Percentiles rank a stretch among this genome's conserved stretches.
phyloP scores from a whole-genome alignment of 2,329 filamentous ascomycete species.

The Monilinia aucupariae region DNA sequence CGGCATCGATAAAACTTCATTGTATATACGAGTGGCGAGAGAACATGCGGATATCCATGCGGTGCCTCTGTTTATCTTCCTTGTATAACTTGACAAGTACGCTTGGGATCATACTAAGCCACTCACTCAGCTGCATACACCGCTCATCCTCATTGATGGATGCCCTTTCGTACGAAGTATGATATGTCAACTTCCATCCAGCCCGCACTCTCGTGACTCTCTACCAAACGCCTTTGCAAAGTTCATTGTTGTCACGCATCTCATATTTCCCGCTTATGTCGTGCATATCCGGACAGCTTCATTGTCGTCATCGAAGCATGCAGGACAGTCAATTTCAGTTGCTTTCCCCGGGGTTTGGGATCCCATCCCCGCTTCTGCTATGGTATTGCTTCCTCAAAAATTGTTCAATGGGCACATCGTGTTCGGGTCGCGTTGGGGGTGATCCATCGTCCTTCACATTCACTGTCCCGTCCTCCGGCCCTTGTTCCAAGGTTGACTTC shows the following conservation, averaged over 20 bases:
- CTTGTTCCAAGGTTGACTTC: slow-evolving; percentile 19
- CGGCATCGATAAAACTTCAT: neutral
- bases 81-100: too few relatives aligned
- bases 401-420: slow-evolving; percentile 33
- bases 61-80: neutral
- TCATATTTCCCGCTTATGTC: neutral
- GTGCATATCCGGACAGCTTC: neutral
- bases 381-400: slow-evolving; percentile 32
- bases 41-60: neutral
- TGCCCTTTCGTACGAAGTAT: neutral
- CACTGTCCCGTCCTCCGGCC: slow-evolving; percentile 9
- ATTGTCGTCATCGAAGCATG: neutral
- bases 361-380: slow-evolving; percentile 25
- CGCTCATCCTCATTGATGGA: slow-evolving; percentile 5
- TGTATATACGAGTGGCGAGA: neutral
- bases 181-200: slow-evolving; percentile 2
- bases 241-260: neutral
- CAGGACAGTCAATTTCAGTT: slow-evolving; percentile 2
- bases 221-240: slow-evolving; percentile 4
- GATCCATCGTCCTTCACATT: slow-evolving; percentile 3
- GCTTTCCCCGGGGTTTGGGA: slow-evolving; percentile 18
- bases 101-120: neutral
- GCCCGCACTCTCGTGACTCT: neutral
- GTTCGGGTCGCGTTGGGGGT: slow-evolving; percentile 28
- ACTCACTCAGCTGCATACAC: slow-evolving; percentile 11